Evolutionary conservation across 345 rosid species (phyloP).

Genomic region (Sisymbrium altissimum): DNA sequence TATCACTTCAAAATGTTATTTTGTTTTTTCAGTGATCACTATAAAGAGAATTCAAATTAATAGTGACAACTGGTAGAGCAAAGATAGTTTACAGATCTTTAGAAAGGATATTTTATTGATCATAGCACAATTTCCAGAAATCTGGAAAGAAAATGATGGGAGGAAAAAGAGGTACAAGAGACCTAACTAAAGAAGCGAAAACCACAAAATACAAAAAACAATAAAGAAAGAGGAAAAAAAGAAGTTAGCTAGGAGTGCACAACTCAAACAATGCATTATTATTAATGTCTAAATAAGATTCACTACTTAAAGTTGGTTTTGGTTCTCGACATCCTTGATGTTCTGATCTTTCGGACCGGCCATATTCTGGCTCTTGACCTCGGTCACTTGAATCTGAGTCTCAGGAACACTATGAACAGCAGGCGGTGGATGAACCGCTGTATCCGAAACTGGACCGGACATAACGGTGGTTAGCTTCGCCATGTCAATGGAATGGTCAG

Average conservation of each 20-base stretch:
- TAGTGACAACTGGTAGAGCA: neutral
- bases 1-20: too few relatives aligned
- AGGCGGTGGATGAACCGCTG: neutral
- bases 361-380: slow-evolving; percentile 15
- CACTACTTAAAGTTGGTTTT: slow-evolving; percentile 20
- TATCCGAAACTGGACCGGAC: neutral
- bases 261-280: slow-evolving; percentile 35
- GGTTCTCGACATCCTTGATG: slow-evolving; percentile 18
- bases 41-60: neutral
- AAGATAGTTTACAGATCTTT: neutral
- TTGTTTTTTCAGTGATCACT: neutral
- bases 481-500: slow-evolving; percentile 34
- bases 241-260: slow-evolving; percentile 16
- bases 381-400: slow-evolving; percentile 8
- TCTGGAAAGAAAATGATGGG: slow-evolving; percentile 23
- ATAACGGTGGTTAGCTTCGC: slow-evolving; percentile 3
- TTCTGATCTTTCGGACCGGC: neutral
- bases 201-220: neutral
- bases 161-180: neutral
- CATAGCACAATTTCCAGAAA: slow-evolving; percentile 16
- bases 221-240: neutral
- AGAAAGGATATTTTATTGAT: slow-evolving; percentile 4
- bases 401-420: slow-evolving; percentile 7
- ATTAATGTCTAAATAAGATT: slow-evolving; percentile 23
- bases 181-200: slow-evolving; percentile 2